Percentiles rank a stretch among this genome's conserved stretches.
Conservation (phyloP, 208 protist genomes). For the Plasmodiophora brassicae region DNA sequence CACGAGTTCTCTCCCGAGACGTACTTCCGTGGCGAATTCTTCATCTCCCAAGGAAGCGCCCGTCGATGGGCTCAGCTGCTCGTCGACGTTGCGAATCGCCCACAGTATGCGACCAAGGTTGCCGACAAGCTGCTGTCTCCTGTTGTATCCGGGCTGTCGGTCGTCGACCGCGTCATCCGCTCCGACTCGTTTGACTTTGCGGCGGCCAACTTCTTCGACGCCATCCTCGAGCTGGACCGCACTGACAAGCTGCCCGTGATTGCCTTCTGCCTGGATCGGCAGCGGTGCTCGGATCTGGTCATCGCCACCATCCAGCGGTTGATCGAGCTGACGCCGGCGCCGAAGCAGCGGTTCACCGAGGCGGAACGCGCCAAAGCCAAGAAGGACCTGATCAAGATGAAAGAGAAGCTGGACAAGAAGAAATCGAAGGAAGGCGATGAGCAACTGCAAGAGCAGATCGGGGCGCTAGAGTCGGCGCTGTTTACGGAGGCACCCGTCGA, state of each 20-base stretch:
- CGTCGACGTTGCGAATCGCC: neutral
- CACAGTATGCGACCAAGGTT: neutral
- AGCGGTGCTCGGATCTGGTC: slow-evolving; percentile 12
- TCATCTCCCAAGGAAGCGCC: neutral
- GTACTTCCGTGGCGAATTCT: neutral
- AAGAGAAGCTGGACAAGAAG: neutral
- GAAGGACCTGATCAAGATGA: neutral
- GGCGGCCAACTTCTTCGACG: neutral
- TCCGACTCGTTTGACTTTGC: neutral
- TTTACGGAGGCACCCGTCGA: neutral
- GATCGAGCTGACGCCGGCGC: neutral
- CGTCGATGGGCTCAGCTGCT: neutral
- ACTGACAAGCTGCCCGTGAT: slow-evolving; percentile 35
- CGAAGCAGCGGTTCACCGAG: neutral
- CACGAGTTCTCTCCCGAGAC: neutral
- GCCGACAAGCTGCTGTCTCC: neutral
- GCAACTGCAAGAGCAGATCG: neutral
- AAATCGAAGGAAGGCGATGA: neutral
- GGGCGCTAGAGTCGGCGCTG: neutral
- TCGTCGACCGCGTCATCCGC: neutral
- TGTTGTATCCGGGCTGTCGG: neutral
- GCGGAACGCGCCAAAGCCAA: neutral
- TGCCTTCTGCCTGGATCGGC: slow-evolving; percentile 36
- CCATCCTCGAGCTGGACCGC: slow-evolving; percentile 17
- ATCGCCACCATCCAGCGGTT: slow-evolving; percentile 13